phyloP scores from a whole-genome alignment of 1,139 yeast species.

The Pichia cactophila region DNA sequence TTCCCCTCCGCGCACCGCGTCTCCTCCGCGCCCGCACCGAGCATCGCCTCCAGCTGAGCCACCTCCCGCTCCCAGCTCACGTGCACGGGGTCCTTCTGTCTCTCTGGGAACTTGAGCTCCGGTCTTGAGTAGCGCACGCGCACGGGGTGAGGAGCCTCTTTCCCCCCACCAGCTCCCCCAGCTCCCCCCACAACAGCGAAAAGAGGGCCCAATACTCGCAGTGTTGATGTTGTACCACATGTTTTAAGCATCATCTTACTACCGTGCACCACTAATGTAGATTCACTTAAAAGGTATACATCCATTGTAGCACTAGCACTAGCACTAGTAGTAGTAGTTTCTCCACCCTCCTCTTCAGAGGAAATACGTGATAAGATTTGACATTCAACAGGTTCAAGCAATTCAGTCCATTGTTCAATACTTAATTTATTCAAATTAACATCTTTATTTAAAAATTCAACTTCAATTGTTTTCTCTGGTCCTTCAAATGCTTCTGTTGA shows the following conservation, averaged over 20 bases:
- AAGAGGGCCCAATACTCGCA: slow-evolving; percentile 23
- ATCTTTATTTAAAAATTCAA: slow-evolving; percentile 51
- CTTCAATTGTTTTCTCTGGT: slow-evolving; percentile 86
- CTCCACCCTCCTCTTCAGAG: neutral
- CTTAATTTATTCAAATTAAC: neutral
- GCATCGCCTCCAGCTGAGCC: slow-evolving; percentile 53
- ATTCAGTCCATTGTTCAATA: neutral
- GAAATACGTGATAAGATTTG: slow-evolving; percentile 78
- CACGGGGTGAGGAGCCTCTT: slow-evolving; percentile 22
- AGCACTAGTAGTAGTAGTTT: no score
- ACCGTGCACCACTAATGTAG: slow-evolving; percentile 81
- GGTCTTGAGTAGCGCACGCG: slow-evolving; percentile 86
- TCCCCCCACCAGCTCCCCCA: slow-evolving; percentile 28
- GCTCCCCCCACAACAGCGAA: neutral
- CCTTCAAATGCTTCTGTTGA: slow-evolving; percentile 94
- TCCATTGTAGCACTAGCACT: slow-evolving; percentile 49
- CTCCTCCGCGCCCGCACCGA: slow-evolving; percentile 39
- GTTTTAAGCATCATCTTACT: slow-evolving; percentile 85
- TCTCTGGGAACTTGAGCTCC: slow-evolving; percentile 86
- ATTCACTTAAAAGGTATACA: slow-evolving; percentile 82
- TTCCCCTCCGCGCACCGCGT: neutral
- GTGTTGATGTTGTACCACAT: slow-evolving; percentile 92
- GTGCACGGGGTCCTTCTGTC: slow-evolving; percentile 39
- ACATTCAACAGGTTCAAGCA: slow-evolving; percentile 38
- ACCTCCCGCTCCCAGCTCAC: slow-evolving; percentile 70